phyloP scores from a whole-genome alignment of 768 basidiomycete species.

The Trametes cinnabarina region DNA sequence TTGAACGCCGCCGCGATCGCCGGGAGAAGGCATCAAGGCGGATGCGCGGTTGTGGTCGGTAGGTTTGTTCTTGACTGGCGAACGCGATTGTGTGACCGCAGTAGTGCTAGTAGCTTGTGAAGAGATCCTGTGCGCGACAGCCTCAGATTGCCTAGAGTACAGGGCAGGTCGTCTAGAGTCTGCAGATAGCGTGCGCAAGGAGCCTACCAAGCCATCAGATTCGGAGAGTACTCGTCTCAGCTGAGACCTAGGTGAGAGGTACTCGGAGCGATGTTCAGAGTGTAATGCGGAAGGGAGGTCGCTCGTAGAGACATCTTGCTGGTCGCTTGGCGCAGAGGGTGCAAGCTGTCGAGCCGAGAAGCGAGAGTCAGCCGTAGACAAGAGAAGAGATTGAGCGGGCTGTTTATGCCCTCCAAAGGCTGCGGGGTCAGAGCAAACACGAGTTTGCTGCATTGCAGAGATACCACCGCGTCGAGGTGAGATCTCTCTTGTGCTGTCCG shows the following conservation, averaged over 20 bases:
- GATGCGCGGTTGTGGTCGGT: neutral
- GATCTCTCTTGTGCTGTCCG: too few species aligned
- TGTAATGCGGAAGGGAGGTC: too few species aligned
- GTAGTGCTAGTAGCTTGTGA: constrained; percentile 14
- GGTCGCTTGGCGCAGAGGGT: too few species aligned
- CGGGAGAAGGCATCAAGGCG: neutral
- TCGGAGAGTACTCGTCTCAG: constrained; percentile 15
- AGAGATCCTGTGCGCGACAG: neutral
- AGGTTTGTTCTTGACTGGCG: neutral
- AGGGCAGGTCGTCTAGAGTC: neutral
- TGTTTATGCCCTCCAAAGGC: too few species aligned
- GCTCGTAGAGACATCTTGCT: too few species aligned
- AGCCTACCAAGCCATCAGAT: neutral
- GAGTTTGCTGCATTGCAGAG: too few species aligned
- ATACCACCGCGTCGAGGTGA: too few species aligned
- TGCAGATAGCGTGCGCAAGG: neutral
- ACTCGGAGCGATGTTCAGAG: neutral
- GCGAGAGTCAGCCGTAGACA: too few species aligned
- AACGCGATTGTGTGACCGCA: constrained; percentile 1
- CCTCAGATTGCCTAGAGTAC: neutral
- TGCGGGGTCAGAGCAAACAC: too few species aligned
- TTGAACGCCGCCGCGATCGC: neutral
- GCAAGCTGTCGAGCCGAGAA: too few species aligned
- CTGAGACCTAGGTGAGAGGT: constrained; percentile 4
- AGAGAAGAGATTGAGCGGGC: too few species aligned